These are phyloP conservation scores for Skeletonema grethae DNA, from an alignment of 108 stramenopile genomes.

Conservation along the genomic window DNA sequence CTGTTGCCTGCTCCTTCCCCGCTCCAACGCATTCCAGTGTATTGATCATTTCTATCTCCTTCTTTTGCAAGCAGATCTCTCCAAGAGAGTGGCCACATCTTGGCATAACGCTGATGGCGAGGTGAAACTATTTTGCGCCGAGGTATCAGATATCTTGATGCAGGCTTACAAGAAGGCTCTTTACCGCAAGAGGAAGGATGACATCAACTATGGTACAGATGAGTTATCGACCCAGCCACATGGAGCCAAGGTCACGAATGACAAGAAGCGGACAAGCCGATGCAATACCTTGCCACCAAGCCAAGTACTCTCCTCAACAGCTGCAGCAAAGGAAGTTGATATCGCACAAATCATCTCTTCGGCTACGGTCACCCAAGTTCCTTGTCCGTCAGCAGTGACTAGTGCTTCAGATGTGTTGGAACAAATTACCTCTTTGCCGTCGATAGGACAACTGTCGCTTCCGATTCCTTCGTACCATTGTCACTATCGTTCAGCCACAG, in stretches of 20 bases:
- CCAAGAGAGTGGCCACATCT: not conserved
- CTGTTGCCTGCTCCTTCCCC: not conserved
- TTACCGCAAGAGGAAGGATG: not conserved
- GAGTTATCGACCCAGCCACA: not conserved
- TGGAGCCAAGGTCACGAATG: not conserved
- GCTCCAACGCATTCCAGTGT: not conserved
- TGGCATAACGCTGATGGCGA: slow-evolving; percentile 5
- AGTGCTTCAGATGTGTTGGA: not conserved
- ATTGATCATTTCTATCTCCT: not conserved
- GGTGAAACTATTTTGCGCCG: slow-evolving; percentile 7
- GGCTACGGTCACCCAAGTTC: not conserved
- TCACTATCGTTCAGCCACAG: not conserved
- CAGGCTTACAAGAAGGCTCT: slow-evolving; percentile 5
- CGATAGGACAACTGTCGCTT: not conserved
- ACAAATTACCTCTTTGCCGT: not conserved
- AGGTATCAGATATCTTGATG: not conserved
- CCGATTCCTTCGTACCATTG: not conserved
- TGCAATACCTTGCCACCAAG: not conserved
- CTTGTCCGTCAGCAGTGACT: not conserved
- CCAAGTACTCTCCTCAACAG: not conserved
- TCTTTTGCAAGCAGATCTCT: not conserved
- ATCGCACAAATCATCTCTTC: not conserved
- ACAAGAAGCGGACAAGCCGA: not conserved
- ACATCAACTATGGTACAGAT: not conserved
- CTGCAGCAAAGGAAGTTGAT: not conserved